These are phyloP conservation scores for Cryphonectria naterciae DNA, from an alignment of 2,329 filamentous ascomycete genomes.

Conservation along the genomic window DNA sequence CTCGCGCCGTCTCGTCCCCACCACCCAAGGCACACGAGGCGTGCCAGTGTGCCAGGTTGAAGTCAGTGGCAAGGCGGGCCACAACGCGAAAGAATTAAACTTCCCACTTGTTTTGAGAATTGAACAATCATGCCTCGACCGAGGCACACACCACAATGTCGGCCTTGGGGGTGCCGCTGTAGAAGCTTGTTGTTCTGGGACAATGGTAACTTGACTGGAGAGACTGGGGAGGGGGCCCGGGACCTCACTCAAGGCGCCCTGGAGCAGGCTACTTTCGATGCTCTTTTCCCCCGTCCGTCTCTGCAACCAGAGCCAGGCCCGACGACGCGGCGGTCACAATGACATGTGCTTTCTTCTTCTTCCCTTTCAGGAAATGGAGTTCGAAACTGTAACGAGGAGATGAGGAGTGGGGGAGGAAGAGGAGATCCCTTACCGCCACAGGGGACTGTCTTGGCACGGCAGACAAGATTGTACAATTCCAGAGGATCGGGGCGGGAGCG, in stretches of 20 bases:
- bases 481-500: slow-evolving; percentile 56
- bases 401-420: slow-evolving; percentile 1
- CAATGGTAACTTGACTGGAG: not conserved
- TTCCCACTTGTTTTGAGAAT: not conserved
- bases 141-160: not conserved
- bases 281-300: not conserved
- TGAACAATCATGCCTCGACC: not conserved
- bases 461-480: slow-evolving; percentile 55
- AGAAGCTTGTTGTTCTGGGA: not conserved
- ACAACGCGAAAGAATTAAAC: not conserved
- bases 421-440: slow-evolving; percentile 57
- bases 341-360: not conserved
- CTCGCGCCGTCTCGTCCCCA: not conserved
- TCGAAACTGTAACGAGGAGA: slow-evolving; percentile 9
- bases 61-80: not conserved
- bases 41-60: not conserved
- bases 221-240: not conserved
- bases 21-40: not conserved
- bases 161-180: not conserved
- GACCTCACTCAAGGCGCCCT: slow-evolving; percentile 8
- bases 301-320: not conserved
- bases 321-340: not conserved
- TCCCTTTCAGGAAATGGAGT: slow-evolving; percentile 7
- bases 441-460: slow-evolving; percentile 46
- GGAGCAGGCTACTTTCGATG: slow-evolving; percentile 3